Base-by-base conservation (phyloP, 169 alveolate species). In the Cryptosporidium sp. region DNA sequence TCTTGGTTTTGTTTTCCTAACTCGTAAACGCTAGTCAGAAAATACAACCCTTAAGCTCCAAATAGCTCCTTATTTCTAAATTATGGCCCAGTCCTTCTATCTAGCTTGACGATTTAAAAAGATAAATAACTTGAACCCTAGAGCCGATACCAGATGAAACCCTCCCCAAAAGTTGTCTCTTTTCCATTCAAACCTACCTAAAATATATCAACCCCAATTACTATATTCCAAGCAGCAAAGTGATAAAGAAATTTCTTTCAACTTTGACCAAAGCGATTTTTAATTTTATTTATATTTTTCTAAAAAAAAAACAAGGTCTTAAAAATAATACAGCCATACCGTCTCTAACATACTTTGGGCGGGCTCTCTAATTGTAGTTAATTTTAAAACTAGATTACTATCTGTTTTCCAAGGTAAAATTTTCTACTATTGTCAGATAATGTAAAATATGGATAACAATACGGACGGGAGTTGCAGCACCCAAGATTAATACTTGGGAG, bases 351-450 rank as follows among this genome's bases (percentile, higher is more conserved):
- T 39, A 45, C 21, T 37, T 61, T 65, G 39, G 43, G 80, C 89
- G 89, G 80, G 55, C 41, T 9, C 0, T 35, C 33, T 10, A 12
- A 37, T n/a, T 37, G 0, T n/a, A 33, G n/a, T 21, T 33, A 14
- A 31, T 12, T 74, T 65, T 26, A 35, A 23, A 16, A 12, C 39
- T 75, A 75, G 2, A 75, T 37, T 39, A 80, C 89, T 41, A 80
- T 14, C 39, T 80, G 89, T 48, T 80, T 59, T 23, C 89, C 89
- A 41, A 80, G 51, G 23, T 69, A 37, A 65, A 80, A 80, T 31
- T 14, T n/a, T 65, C 75, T 80, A 18, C 39, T 62, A 80, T 59
- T 59, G 31, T 39, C 67, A 23, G 39, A 70, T 21, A 29, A 5
- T 23, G 50, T 65, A 65, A 33, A 37, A 65, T 65, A 65, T 35